Conservation (phyloP, 2,329 filamentous ascomycete genomes). For the Botrytis sinoallii region DNA sequence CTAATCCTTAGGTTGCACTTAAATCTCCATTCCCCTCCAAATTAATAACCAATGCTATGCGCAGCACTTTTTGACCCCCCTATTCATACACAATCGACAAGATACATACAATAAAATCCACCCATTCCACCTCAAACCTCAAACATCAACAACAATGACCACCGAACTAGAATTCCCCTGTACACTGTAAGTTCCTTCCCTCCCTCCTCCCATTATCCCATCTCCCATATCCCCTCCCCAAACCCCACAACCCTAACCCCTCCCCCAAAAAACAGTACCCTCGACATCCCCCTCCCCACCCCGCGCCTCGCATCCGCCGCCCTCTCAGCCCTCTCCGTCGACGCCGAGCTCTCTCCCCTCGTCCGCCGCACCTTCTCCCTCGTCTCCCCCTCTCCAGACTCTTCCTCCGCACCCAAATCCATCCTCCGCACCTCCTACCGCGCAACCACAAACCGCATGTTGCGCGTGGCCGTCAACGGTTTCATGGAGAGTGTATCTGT, state of each 20-base stretch:
- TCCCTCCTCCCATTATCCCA: background rate
- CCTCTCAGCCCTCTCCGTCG: conserved; percentile 73
- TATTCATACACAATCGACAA: background rate
- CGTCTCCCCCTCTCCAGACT: conserved; percentile 33
- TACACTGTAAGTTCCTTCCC: conserved; percentile 51
- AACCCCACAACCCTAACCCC: background rate
- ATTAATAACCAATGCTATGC: background rate
- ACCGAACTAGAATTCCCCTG: conserved; percentile 56
- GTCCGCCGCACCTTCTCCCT: conserved; percentile 71
- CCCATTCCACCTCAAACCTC: background rate
- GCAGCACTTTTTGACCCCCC: conserved; percentile 5
- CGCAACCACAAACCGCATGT: conserved; percentile 92
- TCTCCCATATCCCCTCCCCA: background rate
- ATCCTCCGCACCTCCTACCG: conserved; percentile 51
- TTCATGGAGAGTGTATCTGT: conserved; percentile 89
- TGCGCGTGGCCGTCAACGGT: conserved; percentile 91
- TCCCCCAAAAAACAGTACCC: conserved; percentile 25
- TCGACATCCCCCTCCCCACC: conserved; percentile 67
- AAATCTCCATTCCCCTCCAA: background rate
- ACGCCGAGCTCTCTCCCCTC: conserved; percentile 82
- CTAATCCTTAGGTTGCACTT: conserved; percentile 2
- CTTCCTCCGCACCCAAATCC: background rate
- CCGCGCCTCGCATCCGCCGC: conserved; percentile 74
- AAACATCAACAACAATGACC: conserved; percentile 6
- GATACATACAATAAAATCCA: background rate